Conservation (phyloP, 345 rosid genomes). For the Pistacia atlantica region DNA sequence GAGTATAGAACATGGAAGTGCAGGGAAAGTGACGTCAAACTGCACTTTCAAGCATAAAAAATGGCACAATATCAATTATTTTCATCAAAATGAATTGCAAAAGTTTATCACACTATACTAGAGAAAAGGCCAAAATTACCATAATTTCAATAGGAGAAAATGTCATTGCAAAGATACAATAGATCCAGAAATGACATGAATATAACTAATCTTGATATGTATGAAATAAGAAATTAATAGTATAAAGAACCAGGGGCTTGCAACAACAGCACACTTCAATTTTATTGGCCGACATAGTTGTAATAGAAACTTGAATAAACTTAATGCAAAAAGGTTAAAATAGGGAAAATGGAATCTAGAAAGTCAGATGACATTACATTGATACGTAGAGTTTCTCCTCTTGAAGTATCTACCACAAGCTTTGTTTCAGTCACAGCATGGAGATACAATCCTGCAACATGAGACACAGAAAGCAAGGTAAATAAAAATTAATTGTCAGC, state of each 20-base stretch:
- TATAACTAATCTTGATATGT: background rate
- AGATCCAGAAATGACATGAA: background rate
- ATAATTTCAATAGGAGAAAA: background rate
- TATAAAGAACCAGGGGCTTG: background rate
- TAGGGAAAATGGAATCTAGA: background rate
- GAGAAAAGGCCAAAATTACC: background rate
- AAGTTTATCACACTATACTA: background rate
- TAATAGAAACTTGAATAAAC: constrained; percentile 13
- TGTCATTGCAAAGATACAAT: background rate
- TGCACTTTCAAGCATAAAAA: constrained; percentile 39
- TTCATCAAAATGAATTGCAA: background rate
- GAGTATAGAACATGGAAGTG: constrained; percentile 86
- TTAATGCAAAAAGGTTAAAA: background rate
- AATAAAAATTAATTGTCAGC: background rate
- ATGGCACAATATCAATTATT: constrained; percentile 1
- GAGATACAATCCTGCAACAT: constrained; percentile 74
- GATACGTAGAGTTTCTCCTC: constrained; percentile 87
- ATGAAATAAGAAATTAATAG: background rate
- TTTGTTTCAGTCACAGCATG: constrained; percentile 86
- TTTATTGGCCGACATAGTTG: background rate
- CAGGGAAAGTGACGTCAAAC: constrained; percentile 93
- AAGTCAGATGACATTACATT: constrained; percentile 55
- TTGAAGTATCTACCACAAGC: constrained; percentile 94
- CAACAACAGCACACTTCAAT: background rate
- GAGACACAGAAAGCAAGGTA: background rate